phyloP scores from a whole-genome alignment of 75 land plant species.

The Sequoiadendron giganteum region DNA sequence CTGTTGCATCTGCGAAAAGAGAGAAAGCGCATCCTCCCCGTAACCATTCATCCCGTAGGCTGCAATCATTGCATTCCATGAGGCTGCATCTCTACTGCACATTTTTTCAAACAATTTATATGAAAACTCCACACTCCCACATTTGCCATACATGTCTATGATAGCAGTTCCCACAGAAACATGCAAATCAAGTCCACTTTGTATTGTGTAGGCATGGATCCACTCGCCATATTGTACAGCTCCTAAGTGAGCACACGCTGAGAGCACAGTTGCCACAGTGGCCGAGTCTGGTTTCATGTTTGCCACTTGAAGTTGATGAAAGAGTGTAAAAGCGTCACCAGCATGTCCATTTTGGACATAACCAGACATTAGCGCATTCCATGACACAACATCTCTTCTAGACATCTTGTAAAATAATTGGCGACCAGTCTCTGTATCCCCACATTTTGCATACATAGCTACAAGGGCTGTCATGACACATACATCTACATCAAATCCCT shows the following conservation, averaged over 20 bases:
- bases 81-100: constrained; percentile 6
- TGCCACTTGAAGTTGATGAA: constrained; percentile 13
- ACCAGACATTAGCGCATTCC: constrained; percentile 34
- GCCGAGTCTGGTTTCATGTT: constrained; percentile 15
- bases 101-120: background rate
- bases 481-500: constrained; percentile 7
- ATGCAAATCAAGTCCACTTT: constrained; percentile 16
- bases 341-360: constrained; percentile 12
- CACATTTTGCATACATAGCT: constrained; percentile 53
- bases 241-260: constrained; percentile 22
- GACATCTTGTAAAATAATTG: constrained; percentile 18
- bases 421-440: constrained; percentile 13
- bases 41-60: background rate
- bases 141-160: constrained; percentile 25
- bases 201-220: constrained; percentile 16
- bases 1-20: constrained; percentile 17
- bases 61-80: constrained; percentile 8
- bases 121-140: constrained; percentile 16
- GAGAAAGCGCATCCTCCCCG: constrained; percentile 1
- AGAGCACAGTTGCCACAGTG: constrained; percentile 9
- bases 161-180: constrained; percentile 23
- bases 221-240: constrained; percentile 14
- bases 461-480: constrained; percentile 26
- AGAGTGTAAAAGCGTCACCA: constrained; percentile 16
- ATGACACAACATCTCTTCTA: constrained; percentile 19